Conservation (phyloP, 768 basidiomycete genomes). For the Lactarius trivialis region DNA sequence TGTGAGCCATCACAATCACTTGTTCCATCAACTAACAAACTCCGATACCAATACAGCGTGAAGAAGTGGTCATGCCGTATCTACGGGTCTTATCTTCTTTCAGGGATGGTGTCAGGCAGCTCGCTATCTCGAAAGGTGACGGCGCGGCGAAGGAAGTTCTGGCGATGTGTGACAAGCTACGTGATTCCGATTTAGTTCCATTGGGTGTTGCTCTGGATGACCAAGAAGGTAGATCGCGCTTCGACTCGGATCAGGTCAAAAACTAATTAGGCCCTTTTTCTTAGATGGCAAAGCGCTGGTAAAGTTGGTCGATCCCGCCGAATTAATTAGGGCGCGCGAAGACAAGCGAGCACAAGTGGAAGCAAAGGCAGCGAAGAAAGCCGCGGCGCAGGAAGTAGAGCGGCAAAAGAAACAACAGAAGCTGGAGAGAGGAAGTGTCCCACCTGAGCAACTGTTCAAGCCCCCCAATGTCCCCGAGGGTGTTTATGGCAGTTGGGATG, state of each 20-base stretch:
- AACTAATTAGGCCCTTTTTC: slow-evolving; percentile 6
- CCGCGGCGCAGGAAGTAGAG: slow-evolving; percentile 56
- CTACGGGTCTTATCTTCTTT: slow-evolving; percentile 79
- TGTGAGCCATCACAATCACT: slow-evolving; percentile 33
- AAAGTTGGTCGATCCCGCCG: slow-evolving; percentile 79
- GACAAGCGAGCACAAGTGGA: slow-evolving; percentile 74
- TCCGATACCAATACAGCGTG: slow-evolving; percentile 46
- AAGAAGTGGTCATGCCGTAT: slow-evolving; percentile 85
- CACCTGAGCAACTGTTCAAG: slow-evolving; percentile 76
- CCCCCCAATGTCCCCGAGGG: slow-evolving; percentile 71
- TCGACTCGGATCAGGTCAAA: slow-evolving; percentile 3
- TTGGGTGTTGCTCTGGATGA: slow-evolving; percentile 95
- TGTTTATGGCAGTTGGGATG: slow-evolving; percentile 79
- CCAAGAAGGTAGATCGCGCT: slow-evolving; percentile 64
- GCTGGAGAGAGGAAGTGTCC: slow-evolving; percentile 76
- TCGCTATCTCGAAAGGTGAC: slow-evolving; percentile 70
- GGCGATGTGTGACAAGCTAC: slow-evolving; percentile 78
- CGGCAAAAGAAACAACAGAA: slow-evolving; percentile 64
- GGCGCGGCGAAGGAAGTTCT: slow-evolving; percentile 73
- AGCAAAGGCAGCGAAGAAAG: slow-evolving; percentile 76
- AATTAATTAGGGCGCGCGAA: slow-evolving; percentile 78
- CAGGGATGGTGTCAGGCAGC: slow-evolving; percentile 78
- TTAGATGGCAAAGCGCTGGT: slow-evolving; percentile 92
- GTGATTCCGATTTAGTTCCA: slow-evolving; percentile 87
- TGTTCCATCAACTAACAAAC: slow-evolving; percentile 9